Base-by-base conservation (phyloP, 129 eudicot species). In the Chrysanthemum makinoi region DNA sequence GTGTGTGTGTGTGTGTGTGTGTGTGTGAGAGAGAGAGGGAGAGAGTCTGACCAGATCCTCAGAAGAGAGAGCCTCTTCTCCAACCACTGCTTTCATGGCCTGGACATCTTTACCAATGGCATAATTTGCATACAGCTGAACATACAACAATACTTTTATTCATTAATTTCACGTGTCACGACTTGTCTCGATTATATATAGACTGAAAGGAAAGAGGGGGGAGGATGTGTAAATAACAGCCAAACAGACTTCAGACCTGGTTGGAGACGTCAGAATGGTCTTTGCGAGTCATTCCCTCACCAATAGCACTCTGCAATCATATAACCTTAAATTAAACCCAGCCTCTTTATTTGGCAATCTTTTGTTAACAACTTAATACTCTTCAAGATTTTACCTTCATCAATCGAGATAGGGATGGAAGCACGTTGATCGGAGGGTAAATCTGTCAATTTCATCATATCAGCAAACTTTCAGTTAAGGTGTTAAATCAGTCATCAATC, bases 71-170 rank as follows among this genome's bases (percentile, higher is more conserved):
- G 99, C 99, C 81, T 94, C 99, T 78, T 94, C 97, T 80, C 97
- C 99, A 12, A 94, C 99, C 84, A 94, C 99, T 24, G 99, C 99
- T 77, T 94, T 94, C 99, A 94, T 94, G 63, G 97, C 99, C 81
- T 90, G 99, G 46, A 94, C 99, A 84, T 94, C 99, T 86, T 94
- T 94, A 33, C 99, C 99, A 51, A 94, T 94, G 55, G 99, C 99
- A 86, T 94, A 94, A 79, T 90, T 90, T 63, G 99, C 97, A 75
- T 94, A 94, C 39, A 94, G 83, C 99, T 94, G 86, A 68, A 71
- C 63, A 52, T 15, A 17, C 3, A 58, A 54, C 56, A 39, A 10
- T 59, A 12, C 26, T 6, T 39, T 39, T 62, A 58, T 52, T 68
- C 15, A 20, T 39, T 52, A 35, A 16, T 12, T 10, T 71, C 57